Evolutionary conservation across 1,284 basidiomycete genomes (phyloP).

Genomic region (Apiotrichum montevideense): DNA sequence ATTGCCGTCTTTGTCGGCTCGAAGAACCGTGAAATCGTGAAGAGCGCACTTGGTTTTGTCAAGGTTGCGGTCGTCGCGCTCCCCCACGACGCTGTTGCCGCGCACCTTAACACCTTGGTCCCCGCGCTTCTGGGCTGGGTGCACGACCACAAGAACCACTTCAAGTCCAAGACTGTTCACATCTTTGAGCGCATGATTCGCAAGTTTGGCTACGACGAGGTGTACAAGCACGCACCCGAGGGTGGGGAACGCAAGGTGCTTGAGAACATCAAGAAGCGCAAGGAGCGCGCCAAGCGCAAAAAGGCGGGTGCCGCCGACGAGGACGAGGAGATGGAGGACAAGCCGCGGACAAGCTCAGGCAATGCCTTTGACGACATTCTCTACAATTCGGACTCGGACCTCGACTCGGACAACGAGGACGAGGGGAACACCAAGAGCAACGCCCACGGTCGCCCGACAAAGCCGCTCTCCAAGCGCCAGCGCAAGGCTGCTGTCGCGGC

Average conservation of each 20-base stretch:
- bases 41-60: constrained; percentile 88
- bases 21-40: constrained; percentile 95
- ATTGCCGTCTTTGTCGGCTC: constrained; percentile 84
- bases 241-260: constrained; percentile 69
- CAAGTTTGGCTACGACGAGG: constrained; percentile 79
- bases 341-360: constrained; percentile 56
- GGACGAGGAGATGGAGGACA: constrained; percentile 51
- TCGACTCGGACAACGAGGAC: constrained; percentile 68
- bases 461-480: constrained; percentile 28
- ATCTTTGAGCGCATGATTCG: constrained; percentile 94
- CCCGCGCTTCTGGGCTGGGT: constrained; percentile 85
- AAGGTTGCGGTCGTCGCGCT: constrained; percentile 89
- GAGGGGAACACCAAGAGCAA: constrained; percentile 20
- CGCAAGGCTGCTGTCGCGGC: constrained; percentile 23
- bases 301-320: constrained; percentile 53
- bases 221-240: constrained; percentile 53
- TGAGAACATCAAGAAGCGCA: constrained; percentile 84
- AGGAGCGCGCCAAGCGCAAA: constrained; percentile 79
- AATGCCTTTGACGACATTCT: constrained; percentile 93
- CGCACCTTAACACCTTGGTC: constrained; percentile 70
- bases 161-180: constrained; percentile 93
- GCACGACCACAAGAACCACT: constrained; percentile 97
- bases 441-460: constrained; percentile 21
- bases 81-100: constrained; percentile 62
- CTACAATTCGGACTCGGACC: constrained; percentile 86